Conservation (phyloP, 352 stramenopile species). For the Nothophytophthora sp. region DNA sequence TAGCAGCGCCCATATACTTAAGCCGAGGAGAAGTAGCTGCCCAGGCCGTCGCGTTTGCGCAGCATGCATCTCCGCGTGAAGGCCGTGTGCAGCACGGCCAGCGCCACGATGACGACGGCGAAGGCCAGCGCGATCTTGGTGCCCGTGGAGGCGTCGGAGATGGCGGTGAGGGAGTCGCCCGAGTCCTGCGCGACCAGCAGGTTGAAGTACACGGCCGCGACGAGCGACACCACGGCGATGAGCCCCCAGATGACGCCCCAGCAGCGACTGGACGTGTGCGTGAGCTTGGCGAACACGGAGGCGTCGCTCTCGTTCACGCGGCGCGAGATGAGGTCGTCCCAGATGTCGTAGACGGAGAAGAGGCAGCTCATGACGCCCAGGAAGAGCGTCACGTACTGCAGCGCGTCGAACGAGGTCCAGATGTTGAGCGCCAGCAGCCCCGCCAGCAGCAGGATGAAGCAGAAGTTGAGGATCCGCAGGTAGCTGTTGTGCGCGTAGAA, state of each 20-base stretch:
- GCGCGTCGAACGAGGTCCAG: conserved; percentile 55
- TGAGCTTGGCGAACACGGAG: conserved; percentile 90
- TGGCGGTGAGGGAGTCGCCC: conserved; percentile 41
- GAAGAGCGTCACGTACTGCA: conserved; percentile 89
- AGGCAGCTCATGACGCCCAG: conserved; percentile 91
- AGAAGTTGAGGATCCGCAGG: conserved; percentile 79
- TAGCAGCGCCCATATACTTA: too few relatives aligned
- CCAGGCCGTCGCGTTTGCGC: conserved; percentile 37
- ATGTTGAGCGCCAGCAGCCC: conserved; percentile 76
- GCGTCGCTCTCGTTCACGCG: conserved; percentile 88
- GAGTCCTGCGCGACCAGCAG: conserved; percentile 68
- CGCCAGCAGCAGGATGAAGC: conserved; percentile 84
- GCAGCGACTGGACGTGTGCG: conserved; percentile 88
- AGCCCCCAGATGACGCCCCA: conserved; percentile 90
- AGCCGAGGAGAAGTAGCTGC: conserved; percentile 35
- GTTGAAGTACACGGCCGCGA: conserved; percentile 84
- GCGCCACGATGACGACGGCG: conserved; percentile 45
- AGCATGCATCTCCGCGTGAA: conserved; percentile 78
- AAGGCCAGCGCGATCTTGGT: conserved; percentile 60
- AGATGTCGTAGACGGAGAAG: conserved; percentile 92
- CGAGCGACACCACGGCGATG: conserved; percentile 75
- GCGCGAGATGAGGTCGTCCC: conserved; percentile 90
- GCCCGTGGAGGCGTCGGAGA: conserved; percentile 54
- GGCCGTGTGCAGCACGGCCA: conserved; percentile 65
- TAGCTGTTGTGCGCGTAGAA: conserved; percentile 89